phyloP scores from a whole-genome alignment of 768 basidiomycete genomes.

The Boletales sp. region DNA sequence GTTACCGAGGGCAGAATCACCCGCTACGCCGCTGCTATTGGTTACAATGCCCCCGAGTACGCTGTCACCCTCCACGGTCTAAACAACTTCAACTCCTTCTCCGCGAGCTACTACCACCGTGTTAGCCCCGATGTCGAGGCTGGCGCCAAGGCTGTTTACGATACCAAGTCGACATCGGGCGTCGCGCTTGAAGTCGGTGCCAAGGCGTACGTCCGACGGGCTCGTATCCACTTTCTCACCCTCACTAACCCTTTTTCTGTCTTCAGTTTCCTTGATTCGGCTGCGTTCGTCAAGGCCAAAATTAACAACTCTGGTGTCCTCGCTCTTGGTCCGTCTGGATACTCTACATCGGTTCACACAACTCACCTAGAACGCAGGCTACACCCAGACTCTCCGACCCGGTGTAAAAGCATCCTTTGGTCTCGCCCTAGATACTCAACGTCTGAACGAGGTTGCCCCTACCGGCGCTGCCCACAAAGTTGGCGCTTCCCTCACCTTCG shows the following conservation, averaged over 20 bases:
- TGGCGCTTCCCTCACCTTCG: constrained; percentile 72
- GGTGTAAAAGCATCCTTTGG: constrained; percentile 93
- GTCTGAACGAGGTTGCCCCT: constrained; percentile 70
- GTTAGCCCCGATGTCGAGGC: constrained; percentile 90
- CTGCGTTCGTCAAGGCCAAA: constrained; percentile 96
- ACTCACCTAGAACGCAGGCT: constrained; percentile 44
- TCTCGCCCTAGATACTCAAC: constrained; percentile 92
- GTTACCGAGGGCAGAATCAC: constrained; percentile 90
- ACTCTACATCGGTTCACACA: background rate
- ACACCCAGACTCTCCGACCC: constrained; percentile 91
- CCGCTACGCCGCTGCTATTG: constrained; percentile 87
- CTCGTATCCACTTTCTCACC: background rate
- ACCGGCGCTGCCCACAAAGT: constrained; percentile 79
- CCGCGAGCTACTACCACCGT: constrained; percentile 97
- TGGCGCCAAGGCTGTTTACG: constrained; percentile 94
- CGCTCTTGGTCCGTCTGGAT: constrained; percentile 56
- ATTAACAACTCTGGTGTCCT: constrained; percentile 96
- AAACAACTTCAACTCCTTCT: constrained; percentile 90
- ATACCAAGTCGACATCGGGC: constrained; percentile 84
- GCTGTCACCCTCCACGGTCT: constrained; percentile 92
- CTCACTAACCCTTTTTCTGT: background rate
- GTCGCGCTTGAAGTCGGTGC: constrained; percentile 93
- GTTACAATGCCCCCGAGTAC: constrained; percentile 96
- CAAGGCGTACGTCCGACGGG: constrained; percentile 67
- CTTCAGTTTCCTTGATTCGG: constrained; percentile 72